Percentiles rank a stretch among this genome's conserved stretches.
These are phyloP conservation scores for Mortierella sp. DNA, from an alignment of 371 early-diverging fungal species.

Conservation along the genomic window DNA sequence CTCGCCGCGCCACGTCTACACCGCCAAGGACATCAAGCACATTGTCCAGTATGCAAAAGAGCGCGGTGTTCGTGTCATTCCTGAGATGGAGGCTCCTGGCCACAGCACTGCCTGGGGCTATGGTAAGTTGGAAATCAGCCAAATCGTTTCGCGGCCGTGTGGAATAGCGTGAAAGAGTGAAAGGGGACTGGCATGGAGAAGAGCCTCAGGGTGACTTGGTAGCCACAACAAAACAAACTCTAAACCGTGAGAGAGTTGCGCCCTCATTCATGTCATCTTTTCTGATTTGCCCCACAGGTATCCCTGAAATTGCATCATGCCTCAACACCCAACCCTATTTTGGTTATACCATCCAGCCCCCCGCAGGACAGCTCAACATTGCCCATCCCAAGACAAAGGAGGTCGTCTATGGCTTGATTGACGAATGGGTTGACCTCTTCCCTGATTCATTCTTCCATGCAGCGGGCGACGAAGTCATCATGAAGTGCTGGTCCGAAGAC, in stretches of 20 bases:
- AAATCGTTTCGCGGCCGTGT: too few relatives aligned
- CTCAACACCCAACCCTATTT: constrained; percentile 41
- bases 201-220: too few relatives aligned
- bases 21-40: constrained; percentile 63
- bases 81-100: constrained; percentile 85
- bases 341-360: constrained; percentile 71
- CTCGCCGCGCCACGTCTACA: constrained; percentile 59
- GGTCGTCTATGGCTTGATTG: constrained; percentile 67
- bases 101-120: constrained; percentile 54
- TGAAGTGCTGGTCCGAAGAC: constrained; percentile 65
- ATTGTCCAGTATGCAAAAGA: constrained; percentile 70
- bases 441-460: constrained; percentile 74
- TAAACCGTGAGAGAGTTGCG: constrained; percentile 1
- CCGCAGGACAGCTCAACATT: constrained; percentile 75
- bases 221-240: constrained; percentile 5
- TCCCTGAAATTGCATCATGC: constrained; percentile 60
- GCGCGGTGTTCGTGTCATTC: constrained; percentile 79
- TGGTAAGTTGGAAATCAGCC: constrained; percentile 17
- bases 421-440: constrained; percentile 69
- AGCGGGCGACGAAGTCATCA: constrained; percentile 82
- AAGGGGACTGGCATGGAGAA: too few relatives aligned
- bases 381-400: constrained; percentile 62
- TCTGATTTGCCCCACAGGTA: constrained; percentile 11
- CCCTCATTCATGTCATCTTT: neutral
- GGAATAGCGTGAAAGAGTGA: too few relatives aligned